phyloP scores from a whole-genome alignment of 2,329 filamentous ascomycete species.

The Colletotrichum limetticola region DNA sequence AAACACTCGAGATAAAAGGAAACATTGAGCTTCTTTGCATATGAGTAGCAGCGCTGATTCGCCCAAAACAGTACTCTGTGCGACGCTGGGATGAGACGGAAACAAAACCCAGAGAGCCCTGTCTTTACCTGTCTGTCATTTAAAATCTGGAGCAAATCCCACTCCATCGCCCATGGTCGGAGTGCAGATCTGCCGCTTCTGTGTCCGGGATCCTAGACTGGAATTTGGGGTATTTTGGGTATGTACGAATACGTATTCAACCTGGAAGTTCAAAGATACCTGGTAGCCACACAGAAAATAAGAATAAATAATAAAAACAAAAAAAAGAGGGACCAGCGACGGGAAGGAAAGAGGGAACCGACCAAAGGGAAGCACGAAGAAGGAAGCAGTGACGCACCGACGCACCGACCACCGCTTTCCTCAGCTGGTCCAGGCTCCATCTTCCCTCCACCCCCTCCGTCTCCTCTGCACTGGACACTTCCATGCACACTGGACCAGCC shows the following conservation, averaged over 20 bases:
- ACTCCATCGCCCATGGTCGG: not conserved
- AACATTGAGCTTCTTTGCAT: slow-evolving; percentile 9
- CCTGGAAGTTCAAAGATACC: too few relatives aligned
- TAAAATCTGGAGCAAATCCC: slow-evolving; percentile 13
- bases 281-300: not conserved
- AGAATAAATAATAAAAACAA: not conserved
- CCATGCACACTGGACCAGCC: slow-evolving; percentile 19
- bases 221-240: not conserved
- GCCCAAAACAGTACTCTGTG: not conserved
- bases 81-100: slow-evolving; percentile 8
- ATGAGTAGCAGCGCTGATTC: slow-evolving; percentile 16
- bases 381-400: slow-evolving; percentile 33
- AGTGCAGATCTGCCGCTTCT: slow-evolving; percentile 28
- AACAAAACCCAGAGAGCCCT: not conserved
- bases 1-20: not conserved
- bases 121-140: slow-evolving; percentile 8
- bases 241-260: too few relatives aligned
- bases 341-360: slow-evolving; percentile 6
- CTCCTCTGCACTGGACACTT: not conserved
- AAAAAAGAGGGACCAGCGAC: not conserved
- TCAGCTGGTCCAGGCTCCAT: slow-evolving; percentile 25
- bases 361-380: slow-evolving; percentile 22
- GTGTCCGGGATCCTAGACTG: slow-evolving; percentile 21
- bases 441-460: slow-evolving; percentile 22
- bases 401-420: slow-evolving; percentile 35